Evolutionary conservation across 2,329 filamentous ascomycete genomes (phyloP), one percentile per base, ranked within the genome.

Genomic region (Fusarium sulawesiense): DNA sequence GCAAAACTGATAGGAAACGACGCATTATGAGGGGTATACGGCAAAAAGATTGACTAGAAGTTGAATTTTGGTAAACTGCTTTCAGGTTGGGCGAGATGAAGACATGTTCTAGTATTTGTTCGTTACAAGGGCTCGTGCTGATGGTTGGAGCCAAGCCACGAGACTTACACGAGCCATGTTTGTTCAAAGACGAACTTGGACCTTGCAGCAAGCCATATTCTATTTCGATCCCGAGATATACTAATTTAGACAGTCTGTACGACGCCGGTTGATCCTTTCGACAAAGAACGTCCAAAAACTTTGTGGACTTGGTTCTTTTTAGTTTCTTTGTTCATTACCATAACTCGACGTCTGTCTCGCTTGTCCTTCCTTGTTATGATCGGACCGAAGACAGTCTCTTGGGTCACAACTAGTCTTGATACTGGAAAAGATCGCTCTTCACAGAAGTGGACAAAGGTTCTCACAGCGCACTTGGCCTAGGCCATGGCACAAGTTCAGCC

Each of bases 231-330:
- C 9, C 4, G 10, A n/a, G 12, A 1, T 18, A 20, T 12, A 27
- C 42, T 13, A 37, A 10, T 20, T 10, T 13, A 18, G 14, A 11
- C 12, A 11, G 8, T 7, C 7, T 20, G 14, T 34, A 14, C 10
- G 13, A 20, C 21, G 14, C 13, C 6, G 14, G 8, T 9, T 6
- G 29, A 9, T 6, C 2, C 29, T 14, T 25, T 20, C 6, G 30
- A 53, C 46, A 60, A 65, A 65, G 62, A 65, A 53, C 10, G 3
- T 13, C 20, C 25, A 20, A 37, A 21, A 40, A 8, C 4, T 25
- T 16, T 47, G 7, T 25, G n/a, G 27, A 11, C 46, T 41, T 50
- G 5, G 18, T 32, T 37, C 11, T 14, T 25, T 34, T 34, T 6
- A 14, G 12, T 48, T 18, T 16, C 41, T 37, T 62, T 62, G 27